Evolutionary conservation across 805 yeast genomes (phyloP).

Genomic region (Limtongozyma cylindracea): DNA sequence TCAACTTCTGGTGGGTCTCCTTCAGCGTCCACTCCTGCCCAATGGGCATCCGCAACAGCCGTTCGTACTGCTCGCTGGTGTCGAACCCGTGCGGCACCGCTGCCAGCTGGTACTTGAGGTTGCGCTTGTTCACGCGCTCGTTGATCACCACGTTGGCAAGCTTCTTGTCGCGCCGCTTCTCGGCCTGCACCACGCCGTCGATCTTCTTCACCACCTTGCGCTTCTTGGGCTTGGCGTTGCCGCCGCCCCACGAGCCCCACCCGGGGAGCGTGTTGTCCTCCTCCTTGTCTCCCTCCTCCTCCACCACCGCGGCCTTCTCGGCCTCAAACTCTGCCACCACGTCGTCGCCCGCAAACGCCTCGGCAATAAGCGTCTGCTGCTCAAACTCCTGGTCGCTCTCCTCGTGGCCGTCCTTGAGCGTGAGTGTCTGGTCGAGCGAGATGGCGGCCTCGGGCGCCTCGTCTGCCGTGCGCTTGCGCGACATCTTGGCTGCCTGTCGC

Average conservation of each 20-base stretch:
- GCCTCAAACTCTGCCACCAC: constrained; percentile 58
- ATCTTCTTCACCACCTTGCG: constrained; percentile 44
- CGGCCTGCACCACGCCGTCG: constrained; percentile 48
- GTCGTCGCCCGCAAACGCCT: constrained; percentile 96
- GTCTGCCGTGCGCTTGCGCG: constrained; percentile 14
- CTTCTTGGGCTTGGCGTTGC: constrained; percentile 16
- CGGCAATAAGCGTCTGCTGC: constrained; percentile 60
- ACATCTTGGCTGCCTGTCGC: constrained; percentile 25
- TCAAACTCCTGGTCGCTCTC: constrained; percentile 29
- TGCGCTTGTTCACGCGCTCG: constrained; percentile 68
- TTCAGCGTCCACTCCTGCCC: constrained; percentile 94
- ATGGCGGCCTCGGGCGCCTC: constrained; percentile 4
- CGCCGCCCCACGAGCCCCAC: constrained; percentile 97
- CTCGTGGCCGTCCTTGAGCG: constrained; percentile 4
- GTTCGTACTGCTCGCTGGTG: constrained; percentile 81
- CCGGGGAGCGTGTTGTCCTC: constrained; percentile 80
- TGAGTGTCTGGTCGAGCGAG: no score
- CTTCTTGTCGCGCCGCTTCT: constrained; percentile 56
- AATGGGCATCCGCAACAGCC: constrained; percentile 82
- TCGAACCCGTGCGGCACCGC: constrained; percentile 94
- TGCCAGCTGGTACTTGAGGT: constrained; percentile 60
- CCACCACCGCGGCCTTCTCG: constrained; percentile 42
- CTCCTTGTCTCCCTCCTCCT: constrained; percentile 71
- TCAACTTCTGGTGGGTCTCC: constrained; percentile 63
- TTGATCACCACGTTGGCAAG: constrained; percentile 69